These are phyloP conservation scores for Cordyceps cateniannulata DNA, from an alignment of 2,329 filamentous ascomycete genomes.

Conservation along the genomic window DNA sequence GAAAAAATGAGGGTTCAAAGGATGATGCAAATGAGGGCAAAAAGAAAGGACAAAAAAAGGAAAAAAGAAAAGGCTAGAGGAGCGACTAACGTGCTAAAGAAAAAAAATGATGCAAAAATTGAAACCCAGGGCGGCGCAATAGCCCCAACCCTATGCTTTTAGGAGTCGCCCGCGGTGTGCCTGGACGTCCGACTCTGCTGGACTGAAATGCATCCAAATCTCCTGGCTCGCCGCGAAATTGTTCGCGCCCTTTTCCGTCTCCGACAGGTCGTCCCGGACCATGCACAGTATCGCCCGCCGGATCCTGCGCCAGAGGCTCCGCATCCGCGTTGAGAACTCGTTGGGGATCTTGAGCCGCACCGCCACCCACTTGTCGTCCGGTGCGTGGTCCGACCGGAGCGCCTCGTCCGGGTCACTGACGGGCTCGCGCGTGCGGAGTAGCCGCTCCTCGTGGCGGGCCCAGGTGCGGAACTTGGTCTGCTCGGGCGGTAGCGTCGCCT, in stretches of 20 bases:
- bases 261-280: not conserved
- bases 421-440: conserved; percentile 38
- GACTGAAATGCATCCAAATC: conserved; percentile 28
- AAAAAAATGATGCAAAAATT: not conserved
- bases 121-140: too few species aligned
- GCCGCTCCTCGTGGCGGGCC: conserved; percentile 36
- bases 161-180: conserved; percentile 11
- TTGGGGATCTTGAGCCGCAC: conserved; percentile 51
- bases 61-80: not conserved
- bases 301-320: conserved; percentile 35
- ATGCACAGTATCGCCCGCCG: conserved; percentile 16
- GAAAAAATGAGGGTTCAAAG: not conserved
- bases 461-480: conserved; percentile 45
- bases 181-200: conserved; percentile 20
- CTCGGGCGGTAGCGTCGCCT: conserved; percentile 41
- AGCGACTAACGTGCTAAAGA: too few species aligned
- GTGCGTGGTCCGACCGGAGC: conserved; percentile 46
- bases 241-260: not conserved
- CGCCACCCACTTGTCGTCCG: conserved; percentile 52
- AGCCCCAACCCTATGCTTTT: not conserved
- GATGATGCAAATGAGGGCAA: not conserved
- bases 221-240: conserved; percentile 21
- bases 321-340: conserved; percentile 46
- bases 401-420: conserved; percentile 31
- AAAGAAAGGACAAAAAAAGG: not conserved